phyloP scores from a whole-genome alignment of 176 grass and related monocot species.

The Pharus latifolius region DNA sequence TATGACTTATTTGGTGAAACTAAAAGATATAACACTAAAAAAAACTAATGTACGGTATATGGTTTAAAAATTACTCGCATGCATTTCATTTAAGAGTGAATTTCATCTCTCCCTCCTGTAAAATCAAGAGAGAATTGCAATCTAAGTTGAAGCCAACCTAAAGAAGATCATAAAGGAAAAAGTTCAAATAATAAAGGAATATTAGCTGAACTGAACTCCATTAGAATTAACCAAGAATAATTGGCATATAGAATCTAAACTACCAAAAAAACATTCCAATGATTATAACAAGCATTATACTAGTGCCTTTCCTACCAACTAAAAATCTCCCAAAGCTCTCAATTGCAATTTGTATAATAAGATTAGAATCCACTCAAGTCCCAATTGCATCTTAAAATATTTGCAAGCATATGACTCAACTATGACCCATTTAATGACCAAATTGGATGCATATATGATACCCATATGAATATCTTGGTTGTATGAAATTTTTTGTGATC shows the following conservation, averaged over 20 bases:
- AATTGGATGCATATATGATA: slow-evolving; percentile 35
- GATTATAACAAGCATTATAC: slow-evolving; percentile 9
- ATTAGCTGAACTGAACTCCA: background rate
- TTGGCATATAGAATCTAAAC: slow-evolving; percentile 29
- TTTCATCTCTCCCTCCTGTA: no score
- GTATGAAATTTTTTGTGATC: slow-evolving; percentile 3
- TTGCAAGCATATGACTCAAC: slow-evolving; percentile 10
- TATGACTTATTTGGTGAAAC: no score
- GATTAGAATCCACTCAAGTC: slow-evolving; percentile 9
- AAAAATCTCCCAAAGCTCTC: slow-evolving; percentile 29
- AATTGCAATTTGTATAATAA: slow-evolving; percentile 13
- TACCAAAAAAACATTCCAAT: slow-evolving; percentile 23
- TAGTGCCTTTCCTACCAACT: slow-evolving; percentile 15
- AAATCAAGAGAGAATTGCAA: no score
- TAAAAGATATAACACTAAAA: no score
- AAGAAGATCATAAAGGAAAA: background rate
- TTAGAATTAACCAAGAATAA: background rate
- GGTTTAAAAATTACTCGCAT: no score
- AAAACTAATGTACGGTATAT: no score
- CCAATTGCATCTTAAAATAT: slow-evolving; percentile 12
- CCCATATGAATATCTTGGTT: slow-evolving; percentile 36
- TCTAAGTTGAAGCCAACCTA: background rate
- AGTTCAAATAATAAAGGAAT: background rate
- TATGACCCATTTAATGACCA: slow-evolving; percentile 22
- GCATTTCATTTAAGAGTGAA: no score